phyloP scores from a whole-genome alignment of 1,284 basidiomycete species.

The Tilletia horrida region DNA sequence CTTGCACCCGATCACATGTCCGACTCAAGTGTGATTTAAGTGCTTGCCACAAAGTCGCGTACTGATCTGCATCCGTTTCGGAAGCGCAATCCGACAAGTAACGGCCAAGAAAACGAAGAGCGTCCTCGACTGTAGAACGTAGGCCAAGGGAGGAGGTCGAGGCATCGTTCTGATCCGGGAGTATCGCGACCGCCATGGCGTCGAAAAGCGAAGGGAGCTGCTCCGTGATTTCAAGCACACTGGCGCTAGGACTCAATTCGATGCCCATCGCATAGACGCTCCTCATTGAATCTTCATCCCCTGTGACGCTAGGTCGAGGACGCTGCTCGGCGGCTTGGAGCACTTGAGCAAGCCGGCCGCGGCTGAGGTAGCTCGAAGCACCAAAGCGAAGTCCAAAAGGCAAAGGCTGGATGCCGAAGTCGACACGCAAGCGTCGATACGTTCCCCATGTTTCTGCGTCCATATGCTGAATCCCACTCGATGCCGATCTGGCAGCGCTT shows the following conservation, averaged over 20 bases:
- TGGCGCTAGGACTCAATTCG: slow-evolving; percentile 3
- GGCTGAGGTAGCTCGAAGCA: slow-evolving; percentile 22
- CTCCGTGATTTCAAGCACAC: neutral
- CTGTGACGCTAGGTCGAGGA: neutral
- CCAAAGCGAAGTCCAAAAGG: slow-evolving; percentile 27
- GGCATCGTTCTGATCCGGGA: neutral
- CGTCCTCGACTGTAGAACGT: neutral
- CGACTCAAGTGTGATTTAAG: neutral
- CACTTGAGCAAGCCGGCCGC: slow-evolving; percentile 30
- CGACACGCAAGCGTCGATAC: slow-evolving; percentile 32
- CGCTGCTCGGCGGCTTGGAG: slow-evolving; percentile 19
- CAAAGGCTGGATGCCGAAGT: slow-evolving; percentile 44
- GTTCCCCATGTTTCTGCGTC: slow-evolving; percentile 25
- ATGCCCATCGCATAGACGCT: slow-evolving; percentile 9
- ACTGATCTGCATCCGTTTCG: neutral
- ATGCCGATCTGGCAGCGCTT: no score
- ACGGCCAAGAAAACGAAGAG: neutral
- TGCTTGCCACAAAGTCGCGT: neutral
- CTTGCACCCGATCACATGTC: neutral
- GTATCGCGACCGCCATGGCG: slow-evolving; percentile 19
- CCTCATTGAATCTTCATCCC: neutral
- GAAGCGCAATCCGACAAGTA: neutral
- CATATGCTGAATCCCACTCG: slow-evolving; percentile 8
- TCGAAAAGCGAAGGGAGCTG: slow-evolving; percentile 22
- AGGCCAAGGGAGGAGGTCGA: slow-evolving; percentile 4